Percentiles rank a stretch among this genome's conserved stretches.
These are phyloP conservation scores for Aureobasidium leucospermi DNA, from an alignment of 2,329 filamentous ascomycete genomes.

Conservation along the genomic window DNA sequence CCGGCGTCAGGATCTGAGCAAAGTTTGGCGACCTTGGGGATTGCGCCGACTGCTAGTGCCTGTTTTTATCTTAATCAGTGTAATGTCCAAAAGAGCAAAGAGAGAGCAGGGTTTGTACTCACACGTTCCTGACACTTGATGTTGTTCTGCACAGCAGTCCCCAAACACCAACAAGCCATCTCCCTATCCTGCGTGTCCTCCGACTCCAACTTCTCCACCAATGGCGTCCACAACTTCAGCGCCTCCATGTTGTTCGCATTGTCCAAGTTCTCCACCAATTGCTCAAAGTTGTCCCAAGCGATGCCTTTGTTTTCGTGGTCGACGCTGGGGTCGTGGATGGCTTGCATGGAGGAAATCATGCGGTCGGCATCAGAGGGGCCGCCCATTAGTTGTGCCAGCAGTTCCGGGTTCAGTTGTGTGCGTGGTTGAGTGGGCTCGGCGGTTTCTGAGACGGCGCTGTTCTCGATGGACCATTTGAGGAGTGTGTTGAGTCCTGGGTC, in stretches of 20 bases:
- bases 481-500: conserved; percentile 65
- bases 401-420: conserved; percentile 54
- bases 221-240: conserved; percentile 72
- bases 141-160: conserved; percentile 96
- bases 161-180: conserved; percentile 91
- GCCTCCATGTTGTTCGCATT: conserved; percentile 91
- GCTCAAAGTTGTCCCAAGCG: conserved; percentile 92
- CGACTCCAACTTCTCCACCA: conserved; percentile 62
- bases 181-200: conserved; percentile 65
- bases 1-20: conserved; percentile 53
- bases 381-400: conserved; percentile 68
- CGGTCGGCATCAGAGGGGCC: conserved; percentile 84
- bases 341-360: conserved; percentile 77
- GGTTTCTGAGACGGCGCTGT: conserved; percentile 40
- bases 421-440: conserved; percentile 19
- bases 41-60: conserved; percentile 54
- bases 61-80: conserved; percentile 19
- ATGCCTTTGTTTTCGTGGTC: conserved; percentile 68
- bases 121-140: conserved; percentile 70
- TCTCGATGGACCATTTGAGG: conserved; percentile 70
- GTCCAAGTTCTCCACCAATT: conserved; percentile 84
- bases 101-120: conserved; percentile 19
- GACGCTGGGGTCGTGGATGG: conserved; percentile 58
- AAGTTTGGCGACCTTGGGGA: conserved; percentile 62
- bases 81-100: neutral